Conservation (phyloP, 2,329 filamentous ascomycete genomes). For the Amphichorda felina region DNA sequence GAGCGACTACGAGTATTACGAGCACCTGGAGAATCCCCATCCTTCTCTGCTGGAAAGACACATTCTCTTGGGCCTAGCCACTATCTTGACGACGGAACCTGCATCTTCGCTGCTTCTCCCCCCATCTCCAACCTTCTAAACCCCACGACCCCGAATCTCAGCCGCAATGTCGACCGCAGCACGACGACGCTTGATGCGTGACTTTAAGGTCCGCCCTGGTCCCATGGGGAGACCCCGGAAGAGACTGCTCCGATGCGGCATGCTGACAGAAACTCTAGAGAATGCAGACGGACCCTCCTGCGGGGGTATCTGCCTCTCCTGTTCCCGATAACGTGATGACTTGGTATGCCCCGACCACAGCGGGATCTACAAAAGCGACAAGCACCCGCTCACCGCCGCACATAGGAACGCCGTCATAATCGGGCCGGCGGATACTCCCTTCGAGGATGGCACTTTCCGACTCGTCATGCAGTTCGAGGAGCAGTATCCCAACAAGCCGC, state of each 20-base stretch:
- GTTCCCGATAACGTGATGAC: constrained; percentile 97
- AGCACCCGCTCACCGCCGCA: no score
- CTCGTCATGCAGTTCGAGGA: constrained; percentile 99
- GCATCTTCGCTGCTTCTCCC: no score
- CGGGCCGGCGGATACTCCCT: constrained; percentile 89
- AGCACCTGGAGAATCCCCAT: no score
- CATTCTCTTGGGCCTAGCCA: no score
- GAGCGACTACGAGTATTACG: no score
- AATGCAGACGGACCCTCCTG: constrained; percentile 98
- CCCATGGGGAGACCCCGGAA: background rate
- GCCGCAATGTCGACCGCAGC: constrained; percentile 71
- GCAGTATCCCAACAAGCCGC: constrained; percentile 96
- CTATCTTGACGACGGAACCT: no score
- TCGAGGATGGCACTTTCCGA: constrained; percentile 95
- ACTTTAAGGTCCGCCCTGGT: constrained; percentile 73
- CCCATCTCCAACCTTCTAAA: no score
- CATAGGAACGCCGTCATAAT: constrained; percentile 96
- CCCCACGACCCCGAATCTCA: no score
- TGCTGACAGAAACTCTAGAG: constrained; percentile 42
- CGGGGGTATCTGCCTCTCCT: constrained; percentile 90
- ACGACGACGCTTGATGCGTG: constrained; percentile 92
- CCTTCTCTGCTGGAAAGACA: no score
- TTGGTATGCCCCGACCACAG: constrained; percentile 49
- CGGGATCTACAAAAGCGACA: no score
- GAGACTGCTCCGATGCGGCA: no score